These are phyloP conservation scores for Raffaelea deltoideospora DNA, from an alignment of 2,329 filamentous ascomycete species.

Conservation along the genomic window DNA sequence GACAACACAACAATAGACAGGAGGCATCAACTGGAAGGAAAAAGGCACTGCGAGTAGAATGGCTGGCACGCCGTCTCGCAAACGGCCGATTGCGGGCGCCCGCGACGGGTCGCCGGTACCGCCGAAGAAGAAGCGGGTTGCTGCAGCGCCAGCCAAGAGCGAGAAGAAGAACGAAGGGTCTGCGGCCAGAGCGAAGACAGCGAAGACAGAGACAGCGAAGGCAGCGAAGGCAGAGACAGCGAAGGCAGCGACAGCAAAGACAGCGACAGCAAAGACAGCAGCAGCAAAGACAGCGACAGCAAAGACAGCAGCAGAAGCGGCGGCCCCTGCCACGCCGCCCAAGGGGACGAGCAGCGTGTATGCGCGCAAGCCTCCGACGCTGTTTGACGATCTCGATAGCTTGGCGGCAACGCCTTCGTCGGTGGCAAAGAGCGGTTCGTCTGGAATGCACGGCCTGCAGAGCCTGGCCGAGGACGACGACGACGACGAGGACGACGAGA, in stretches of 20 bases:
- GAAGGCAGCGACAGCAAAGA: not conserved
- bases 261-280: not conserved
- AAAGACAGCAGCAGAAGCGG: not conserved
- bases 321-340: not conserved
- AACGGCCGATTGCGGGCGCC: too few relatives aligned
- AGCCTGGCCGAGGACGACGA: constrained; percentile 8
- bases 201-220: constrained; percentile 13
- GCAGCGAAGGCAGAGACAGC: constrained; percentile 6
- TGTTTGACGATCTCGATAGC: constrained; percentile 47
- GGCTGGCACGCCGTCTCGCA: too few relatives aligned
- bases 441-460: too few relatives aligned
- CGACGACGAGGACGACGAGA: too few relatives aligned
- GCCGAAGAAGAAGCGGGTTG: too few relatives aligned
- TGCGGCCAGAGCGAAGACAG: constrained; percentile 20
- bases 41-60: too few relatives aligned
- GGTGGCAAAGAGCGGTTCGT: constrained; percentile 22
- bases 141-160: too few relatives aligned
- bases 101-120: too few relatives aligned
- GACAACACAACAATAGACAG: too few relatives aligned
- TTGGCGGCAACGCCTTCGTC: constrained; percentile 25
- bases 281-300: not conserved
- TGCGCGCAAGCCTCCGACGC: constrained; percentile 36
- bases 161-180: too few relatives aligned
- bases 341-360: constrained; percentile 14
- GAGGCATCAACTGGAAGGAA: too few relatives aligned